These are phyloP conservation scores for Colletotrichum liaoningense DNA, from an alignment of 2,329 filamentous ascomycete genomes.

Conservation along the genomic window DNA sequence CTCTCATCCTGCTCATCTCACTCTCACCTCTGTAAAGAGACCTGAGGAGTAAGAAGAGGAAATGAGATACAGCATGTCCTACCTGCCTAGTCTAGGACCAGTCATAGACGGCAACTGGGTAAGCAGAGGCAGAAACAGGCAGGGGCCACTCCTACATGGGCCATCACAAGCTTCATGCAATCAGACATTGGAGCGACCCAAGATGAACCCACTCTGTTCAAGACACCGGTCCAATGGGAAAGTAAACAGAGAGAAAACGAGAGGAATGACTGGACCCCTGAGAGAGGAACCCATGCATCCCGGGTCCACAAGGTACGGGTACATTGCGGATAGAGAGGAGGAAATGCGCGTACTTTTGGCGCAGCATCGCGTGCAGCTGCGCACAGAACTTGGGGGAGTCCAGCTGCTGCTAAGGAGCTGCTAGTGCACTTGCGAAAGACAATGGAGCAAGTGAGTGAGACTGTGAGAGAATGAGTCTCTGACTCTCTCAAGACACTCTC, in stretches of 20 bases:
- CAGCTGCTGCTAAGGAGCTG: not conserved
- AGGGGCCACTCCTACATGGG: not conserved
- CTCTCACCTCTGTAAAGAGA: not conserved
- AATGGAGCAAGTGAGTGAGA: not conserved
- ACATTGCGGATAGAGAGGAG: not conserved
- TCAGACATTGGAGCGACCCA: constrained; percentile 6
- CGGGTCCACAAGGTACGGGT: not conserved
- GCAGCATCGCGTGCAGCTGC: not conserved
- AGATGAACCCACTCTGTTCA: not conserved
- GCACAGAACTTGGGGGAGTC: not conserved
- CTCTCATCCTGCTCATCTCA: not conserved
- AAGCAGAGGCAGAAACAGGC: not conserved
- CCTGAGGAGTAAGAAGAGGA: not conserved
- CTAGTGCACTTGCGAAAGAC: not conserved
- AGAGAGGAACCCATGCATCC: not conserved
- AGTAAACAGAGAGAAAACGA: not conserved
- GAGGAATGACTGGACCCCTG: constrained; percentile 15
- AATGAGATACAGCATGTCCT: not conserved
- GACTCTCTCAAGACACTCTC: not conserved
- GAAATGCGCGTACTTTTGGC: constrained; percentile 9
- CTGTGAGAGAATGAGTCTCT: no score
- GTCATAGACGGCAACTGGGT: not conserved
- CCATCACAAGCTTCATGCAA: constrained; percentile 32
- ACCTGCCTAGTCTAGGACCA: no score
- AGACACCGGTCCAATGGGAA: not conserved